phyloP scores from a whole-genome alignment of 2,329 filamentous ascomycete species.

The Xylaria arbuscula region DNA sequence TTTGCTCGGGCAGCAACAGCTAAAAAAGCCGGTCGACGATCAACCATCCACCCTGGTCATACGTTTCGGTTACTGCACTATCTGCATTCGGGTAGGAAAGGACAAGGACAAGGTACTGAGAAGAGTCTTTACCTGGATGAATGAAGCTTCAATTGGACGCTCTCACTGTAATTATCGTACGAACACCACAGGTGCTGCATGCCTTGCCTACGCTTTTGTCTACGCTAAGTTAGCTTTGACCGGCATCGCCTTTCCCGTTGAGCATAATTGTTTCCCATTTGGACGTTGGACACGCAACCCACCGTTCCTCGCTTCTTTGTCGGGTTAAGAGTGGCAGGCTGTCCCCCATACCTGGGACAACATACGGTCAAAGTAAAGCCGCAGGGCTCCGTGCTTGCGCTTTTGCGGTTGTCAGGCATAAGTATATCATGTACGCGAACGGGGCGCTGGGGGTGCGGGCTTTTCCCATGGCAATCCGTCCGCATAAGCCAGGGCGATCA shows the following conservation, averaged over 20 bases:
- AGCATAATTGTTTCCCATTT: slow-evolving; percentile 34
- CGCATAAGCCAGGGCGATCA: slow-evolving; percentile 52
- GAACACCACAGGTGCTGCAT: slow-evolving; percentile 30
- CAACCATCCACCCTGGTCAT: slow-evolving; percentile 42
- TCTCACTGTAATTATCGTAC: slow-evolving; percentile 34
- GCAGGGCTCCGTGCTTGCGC: slow-evolving; percentile 38
- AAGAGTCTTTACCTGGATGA: slow-evolving; percentile 14
- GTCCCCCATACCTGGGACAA: slow-evolving; percentile 34
- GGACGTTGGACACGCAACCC: slow-evolving; percentile 40
- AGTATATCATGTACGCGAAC: slow-evolving; percentile 45
- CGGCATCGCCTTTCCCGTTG: slow-evolving; percentile 37
- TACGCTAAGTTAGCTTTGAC: slow-evolving; percentile 25
- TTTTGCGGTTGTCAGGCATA: slow-evolving; percentile 43
- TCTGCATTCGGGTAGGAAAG: slow-evolving; percentile 31
- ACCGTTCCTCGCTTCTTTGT: slow-evolving; percentile 34
- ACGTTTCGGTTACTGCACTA: slow-evolving; percentile 39
- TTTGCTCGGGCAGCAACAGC: slow-evolving; percentile 56
- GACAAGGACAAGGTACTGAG: slow-evolving; percentile 20
- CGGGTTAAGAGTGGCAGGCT: slow-evolving; percentile 17
- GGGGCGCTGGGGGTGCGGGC: slow-evolving; percentile 40
- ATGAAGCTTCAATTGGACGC: slow-evolving; percentile 23
- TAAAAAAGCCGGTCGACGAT: slow-evolving; percentile 51
- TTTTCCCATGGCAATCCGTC: slow-evolving; percentile 38
- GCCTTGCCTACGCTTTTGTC: slow-evolving; percentile 23
- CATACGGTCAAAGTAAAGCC: slow-evolving; percentile 37